Percentiles rank a stretch among this genome's conserved stretches.
Evolutionary conservation across 805 yeast species (phyloP).

Genomic region (Candida vaughaniae): DNA sequence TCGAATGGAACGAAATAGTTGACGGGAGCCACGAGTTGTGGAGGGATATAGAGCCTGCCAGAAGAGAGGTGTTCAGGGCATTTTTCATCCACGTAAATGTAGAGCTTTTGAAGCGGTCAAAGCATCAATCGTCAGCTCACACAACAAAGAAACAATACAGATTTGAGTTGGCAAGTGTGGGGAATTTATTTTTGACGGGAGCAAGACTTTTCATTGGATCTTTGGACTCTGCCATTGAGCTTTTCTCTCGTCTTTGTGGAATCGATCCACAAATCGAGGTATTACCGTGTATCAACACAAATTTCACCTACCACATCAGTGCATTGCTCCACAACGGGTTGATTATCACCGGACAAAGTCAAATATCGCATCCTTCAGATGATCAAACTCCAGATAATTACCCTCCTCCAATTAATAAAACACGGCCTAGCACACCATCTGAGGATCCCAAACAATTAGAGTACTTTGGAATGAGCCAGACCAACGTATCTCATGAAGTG

Average conservation of each 20-base stretch:
- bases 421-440: constrained; percentile 24
- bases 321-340: constrained; percentile 70
- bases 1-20: constrained; percentile 75
- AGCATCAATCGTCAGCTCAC: constrained; percentile 33
- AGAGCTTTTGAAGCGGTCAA: constrained; percentile 67
- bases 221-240: constrained; percentile 78
- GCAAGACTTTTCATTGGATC: constrained; percentile 81
- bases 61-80: constrained; percentile 71
- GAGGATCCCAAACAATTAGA: constrained; percentile 3
- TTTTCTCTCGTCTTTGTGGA: constrained; percentile 62
- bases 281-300: constrained; percentile 80
- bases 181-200: constrained; percentile 82
- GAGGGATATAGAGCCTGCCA: constrained; percentile 56
- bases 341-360: constrained; percentile 85
- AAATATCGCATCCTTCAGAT: constrained; percentile 80
- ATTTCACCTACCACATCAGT: constrained; percentile 81
- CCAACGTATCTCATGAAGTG: neutral
- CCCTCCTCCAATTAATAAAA: constrained; percentile 26
- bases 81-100: constrained; percentile 77
- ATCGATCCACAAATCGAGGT: constrained; percentile 55
- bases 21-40: constrained; percentile 77
- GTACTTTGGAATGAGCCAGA: constrained; percentile 2
- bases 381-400: constrained; percentile 19
- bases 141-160: constrained; percentile 56
- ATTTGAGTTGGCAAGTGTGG: constrained; percentile 77